Conservation (phyloP, 139 green algal species). For the Chlorella sp. region DNA sequence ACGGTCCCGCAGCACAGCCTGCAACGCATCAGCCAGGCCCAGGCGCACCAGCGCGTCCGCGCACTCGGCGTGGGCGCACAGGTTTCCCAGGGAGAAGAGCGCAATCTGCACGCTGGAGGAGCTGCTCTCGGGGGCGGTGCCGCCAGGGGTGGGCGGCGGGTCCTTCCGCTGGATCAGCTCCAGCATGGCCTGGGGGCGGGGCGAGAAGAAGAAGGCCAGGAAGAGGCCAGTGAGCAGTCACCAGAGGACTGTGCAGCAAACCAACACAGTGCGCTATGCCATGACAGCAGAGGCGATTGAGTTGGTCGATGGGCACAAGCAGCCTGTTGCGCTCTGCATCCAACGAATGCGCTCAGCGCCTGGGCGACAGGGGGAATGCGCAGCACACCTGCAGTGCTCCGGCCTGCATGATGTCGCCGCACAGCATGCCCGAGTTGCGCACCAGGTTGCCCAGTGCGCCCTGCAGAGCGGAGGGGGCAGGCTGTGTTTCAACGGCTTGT, state of each 20-base stretch:
- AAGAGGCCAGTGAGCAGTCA: no score
- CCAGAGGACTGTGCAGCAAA: no score
- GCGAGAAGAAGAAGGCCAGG: no score
- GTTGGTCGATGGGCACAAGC: no score
- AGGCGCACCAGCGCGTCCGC: constrained; percentile 53
- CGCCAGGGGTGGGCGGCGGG: constrained; percentile 12
- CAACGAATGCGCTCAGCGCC: no score
- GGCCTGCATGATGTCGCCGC: constrained; percentile 76
- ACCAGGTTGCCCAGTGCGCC: constrained; percentile 97
- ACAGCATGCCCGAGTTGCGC: constrained; percentile 84
- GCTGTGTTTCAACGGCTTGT: no score
- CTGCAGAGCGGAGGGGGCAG: no score
- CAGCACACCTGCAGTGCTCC: constrained; percentile 60
- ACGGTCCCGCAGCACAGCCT: constrained; percentile 32
- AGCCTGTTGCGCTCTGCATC: no score
- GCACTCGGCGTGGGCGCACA: constrained; percentile 72
- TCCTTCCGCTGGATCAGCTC: constrained; percentile 42
- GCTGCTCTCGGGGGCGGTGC: not conserved
- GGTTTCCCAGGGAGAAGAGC: constrained; percentile 88
- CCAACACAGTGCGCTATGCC: no score
- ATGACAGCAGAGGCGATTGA: no score
- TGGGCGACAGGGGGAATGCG: no score
- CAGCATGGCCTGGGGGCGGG: constrained; percentile 57
- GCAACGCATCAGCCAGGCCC: constrained; percentile 57
- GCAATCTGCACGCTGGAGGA: constrained; percentile 84